phyloP scores from a whole-genome alignment of 73 alveolate genomes.

The Stentor roeselii region DNA sequence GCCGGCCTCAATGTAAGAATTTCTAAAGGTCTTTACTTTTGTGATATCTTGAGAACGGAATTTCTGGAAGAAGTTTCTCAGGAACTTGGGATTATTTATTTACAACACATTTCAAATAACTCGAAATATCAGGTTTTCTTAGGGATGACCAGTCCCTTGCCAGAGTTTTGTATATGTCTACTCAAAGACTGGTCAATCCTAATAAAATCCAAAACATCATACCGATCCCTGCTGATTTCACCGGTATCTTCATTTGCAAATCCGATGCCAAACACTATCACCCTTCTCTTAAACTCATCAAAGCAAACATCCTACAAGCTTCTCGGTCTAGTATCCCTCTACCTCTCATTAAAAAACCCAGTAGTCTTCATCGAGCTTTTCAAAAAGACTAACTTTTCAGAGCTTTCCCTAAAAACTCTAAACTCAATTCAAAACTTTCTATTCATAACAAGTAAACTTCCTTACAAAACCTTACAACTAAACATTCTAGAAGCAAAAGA shows the following conservation, averaged over 20 bases:
- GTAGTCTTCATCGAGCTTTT: background rate
- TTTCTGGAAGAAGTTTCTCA: background rate
- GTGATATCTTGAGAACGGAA: background rate
- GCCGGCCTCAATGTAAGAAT: background rate
- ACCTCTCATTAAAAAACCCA: background rate
- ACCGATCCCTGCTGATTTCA: background rate
- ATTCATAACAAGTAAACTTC: background rate
- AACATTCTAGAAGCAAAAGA: background rate
- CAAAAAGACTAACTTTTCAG: background rate
- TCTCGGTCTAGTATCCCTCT: background rate
- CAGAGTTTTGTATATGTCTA: background rate
- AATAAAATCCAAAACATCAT: background rate
- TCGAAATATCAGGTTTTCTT: background rate
- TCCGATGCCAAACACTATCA: too few species aligned
- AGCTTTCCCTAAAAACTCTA: background rate
- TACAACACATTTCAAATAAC: too few species aligned
- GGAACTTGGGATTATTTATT: background rate
- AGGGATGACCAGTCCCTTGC: background rate
- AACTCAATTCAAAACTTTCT: too few species aligned
- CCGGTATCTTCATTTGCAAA: background rate
- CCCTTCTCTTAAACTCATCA: background rate
- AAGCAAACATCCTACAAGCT: background rate
- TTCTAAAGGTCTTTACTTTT: background rate
- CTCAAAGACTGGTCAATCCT: background rate
- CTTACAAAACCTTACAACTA: background rate